Conservation (phyloP, 2,329 filamentous ascomycete species). For the Hypoxylon sp. region DNA sequence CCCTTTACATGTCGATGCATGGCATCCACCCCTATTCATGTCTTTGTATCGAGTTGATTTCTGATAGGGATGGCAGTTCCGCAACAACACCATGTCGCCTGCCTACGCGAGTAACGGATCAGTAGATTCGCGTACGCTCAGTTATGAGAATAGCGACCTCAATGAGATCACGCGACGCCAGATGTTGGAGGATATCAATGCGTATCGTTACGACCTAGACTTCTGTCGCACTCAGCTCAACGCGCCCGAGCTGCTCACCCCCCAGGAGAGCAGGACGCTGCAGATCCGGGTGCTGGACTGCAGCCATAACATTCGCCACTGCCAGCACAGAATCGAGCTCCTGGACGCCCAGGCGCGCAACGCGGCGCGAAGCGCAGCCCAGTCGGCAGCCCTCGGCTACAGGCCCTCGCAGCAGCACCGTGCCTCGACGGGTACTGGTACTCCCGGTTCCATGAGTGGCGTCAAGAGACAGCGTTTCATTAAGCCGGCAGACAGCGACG, state of each 20-base stretch:
- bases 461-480: constrained; percentile 33
- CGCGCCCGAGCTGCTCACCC: constrained; percentile 45
- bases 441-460: constrained; percentile 12
- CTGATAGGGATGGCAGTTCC: constrained; percentile 1
- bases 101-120: constrained; percentile 9
- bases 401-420: constrained; percentile 15
- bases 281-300: constrained; percentile 54
- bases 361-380: constrained; percentile 18
- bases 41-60: background rate
- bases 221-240: constrained; percentile 51
- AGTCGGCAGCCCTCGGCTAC: constrained; percentile 1
- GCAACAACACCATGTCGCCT: background rate
- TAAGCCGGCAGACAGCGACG: constrained; percentile 25
- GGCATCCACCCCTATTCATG: background rate
- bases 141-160: constrained; percentile 43
- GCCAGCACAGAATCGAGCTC: constrained; percentile 52
- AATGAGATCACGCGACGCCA: constrained; percentile 48
- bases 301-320: constrained; percentile 54
- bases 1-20: background rate
- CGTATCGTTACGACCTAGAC: constrained; percentile 53
- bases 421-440: constrained; percentile 11
- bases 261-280: constrained; percentile 52
- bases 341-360: constrained; percentile 46
- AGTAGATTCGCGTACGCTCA: constrained; percentile 29
- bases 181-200: constrained; percentile 52